Base-by-base conservation (phyloP, 1,139 yeast genomes). In the Yamadazyma diddensiae region DNA sequence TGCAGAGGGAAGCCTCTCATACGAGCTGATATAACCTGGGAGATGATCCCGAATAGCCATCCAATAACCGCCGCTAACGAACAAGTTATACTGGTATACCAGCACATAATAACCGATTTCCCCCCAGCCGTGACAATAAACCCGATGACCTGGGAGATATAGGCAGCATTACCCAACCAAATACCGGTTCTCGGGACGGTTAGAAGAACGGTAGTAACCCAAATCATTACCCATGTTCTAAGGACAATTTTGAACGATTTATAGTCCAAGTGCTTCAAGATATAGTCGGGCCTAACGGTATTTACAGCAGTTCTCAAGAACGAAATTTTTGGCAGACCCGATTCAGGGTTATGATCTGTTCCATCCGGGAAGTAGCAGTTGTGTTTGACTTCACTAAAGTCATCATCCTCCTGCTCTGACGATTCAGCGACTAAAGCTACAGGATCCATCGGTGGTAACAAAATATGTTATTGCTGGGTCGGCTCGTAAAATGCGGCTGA, bases 81-180 rank as follows among this genome's bases (percentile, higher is more conserved):
- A 24, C 50, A 42, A 1, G 44, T 21, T 2, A 57, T 4, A 7
- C 55, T 38, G 8, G 43, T 31, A 13, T 48, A 39, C 6, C 55
- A 27, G 25, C 53, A 48, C 12, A 43, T 27, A 1, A 50, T 45
- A 7, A 62, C 37, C 34, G 55, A 54, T 3, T 44, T 35, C 1
- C 65, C 66, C 1, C 70, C 69, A 5, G 61, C 34, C 11, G 49
- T 47, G 3, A 38, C 43, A 26, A 62, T 50, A 29, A 62, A 59
- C 2, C 55, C 59, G 21, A 60, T 42, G 19, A 62, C 50, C 28
- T 52, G 59, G 20, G 54, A 32, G 33, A 63, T 45, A 36, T 53
- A 63, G 1, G 59, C 47, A 2, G 61, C 63, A 12, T 35, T 34
- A 3, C 68, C 68, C 1, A 62, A 24, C 66, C 66, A 63, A 9